Conservation (phyloP, 306 rosid genomes). For the Cucumis hystrix region DNA sequence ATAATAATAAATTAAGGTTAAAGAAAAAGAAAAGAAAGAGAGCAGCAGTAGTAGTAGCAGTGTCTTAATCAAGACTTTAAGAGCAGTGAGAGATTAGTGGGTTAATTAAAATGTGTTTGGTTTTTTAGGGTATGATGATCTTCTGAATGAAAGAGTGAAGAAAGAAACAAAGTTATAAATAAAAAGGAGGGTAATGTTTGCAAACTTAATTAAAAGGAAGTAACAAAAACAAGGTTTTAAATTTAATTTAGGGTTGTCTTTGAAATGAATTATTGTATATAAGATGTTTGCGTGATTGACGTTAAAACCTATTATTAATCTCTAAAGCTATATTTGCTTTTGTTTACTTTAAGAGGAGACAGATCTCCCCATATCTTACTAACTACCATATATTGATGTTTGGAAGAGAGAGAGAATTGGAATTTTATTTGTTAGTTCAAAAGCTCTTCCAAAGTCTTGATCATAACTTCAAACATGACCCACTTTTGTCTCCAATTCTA, state of each 20-base stretch:
- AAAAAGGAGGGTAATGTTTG: too few relatives aligned
- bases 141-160: too few relatives aligned
- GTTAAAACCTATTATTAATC: conserved; percentile 6
- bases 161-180: too few relatives aligned
- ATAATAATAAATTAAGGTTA: too few relatives aligned
- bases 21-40: too few relatives aligned
- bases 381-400: conserved; percentile 1
- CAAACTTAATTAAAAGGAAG: too few relatives aligned
- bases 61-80: too few relatives aligned
- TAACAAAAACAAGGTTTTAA: too few relatives aligned
- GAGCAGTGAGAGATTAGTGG: too few relatives aligned
- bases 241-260: neutral
- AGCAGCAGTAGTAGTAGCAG: too few relatives aligned
- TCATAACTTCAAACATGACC: conserved; percentile 5
- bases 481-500: conserved; percentile 6
- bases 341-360: conserved; percentile 1
- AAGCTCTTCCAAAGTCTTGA: conserved; percentile 7
- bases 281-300: conserved; percentile 13
- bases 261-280: neutral
- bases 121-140: too few relatives aligned
- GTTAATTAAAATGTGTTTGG: too few relatives aligned
- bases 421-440: neutral
- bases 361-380: conserved; percentile 12
- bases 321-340: neutral
- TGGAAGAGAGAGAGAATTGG: neutral